These are phyloP conservation scores for Teunomyces panamensis DNA, from an alignment of 805 yeast genomes.

Conservation along the genomic window DNA sequence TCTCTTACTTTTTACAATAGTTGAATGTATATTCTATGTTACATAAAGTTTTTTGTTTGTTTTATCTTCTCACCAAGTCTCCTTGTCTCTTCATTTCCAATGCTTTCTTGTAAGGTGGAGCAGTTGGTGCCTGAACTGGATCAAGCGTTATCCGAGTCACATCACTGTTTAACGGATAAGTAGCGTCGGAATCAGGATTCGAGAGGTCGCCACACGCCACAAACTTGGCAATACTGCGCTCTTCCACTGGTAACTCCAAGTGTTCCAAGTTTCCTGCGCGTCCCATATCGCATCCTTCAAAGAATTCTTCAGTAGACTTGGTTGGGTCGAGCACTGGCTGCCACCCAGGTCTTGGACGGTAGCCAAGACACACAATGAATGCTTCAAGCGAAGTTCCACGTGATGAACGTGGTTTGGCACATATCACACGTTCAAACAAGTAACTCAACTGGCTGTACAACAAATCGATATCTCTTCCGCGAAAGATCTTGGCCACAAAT, in stretches of 20 bases:
- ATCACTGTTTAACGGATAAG: conserved; percentile 57
- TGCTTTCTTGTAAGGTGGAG: conserved; percentile 95
- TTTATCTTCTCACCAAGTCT: conserved; percentile 13
- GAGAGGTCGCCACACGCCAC: conserved; percentile 92
- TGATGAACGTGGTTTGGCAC: conserved; percentile 95
- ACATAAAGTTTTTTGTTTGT: background rate
- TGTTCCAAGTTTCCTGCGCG: conserved; percentile 47
- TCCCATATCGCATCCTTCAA: conserved; percentile 61
- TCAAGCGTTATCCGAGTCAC: conserved; percentile 48
- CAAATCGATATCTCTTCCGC: conserved; percentile 94
- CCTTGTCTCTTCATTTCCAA: conserved; percentile 83
- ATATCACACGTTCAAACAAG: conserved; percentile 79
- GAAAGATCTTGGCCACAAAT: conserved; percentile 92
- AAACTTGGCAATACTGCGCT: conserved; percentile 81
- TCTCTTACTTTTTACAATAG: background rate
- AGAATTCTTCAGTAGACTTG: conserved; percentile 77
- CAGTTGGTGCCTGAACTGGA: conserved; percentile 94
- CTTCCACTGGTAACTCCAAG: conserved; percentile 54
- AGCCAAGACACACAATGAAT: conserved; percentile 88
- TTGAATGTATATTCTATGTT: background rate
- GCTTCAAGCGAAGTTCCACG: conserved; percentile 94
- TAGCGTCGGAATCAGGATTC: conserved; percentile 92
- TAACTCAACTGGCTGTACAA: conserved; percentile 89
- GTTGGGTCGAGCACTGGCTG: conserved; percentile 56
- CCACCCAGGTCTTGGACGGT: conserved; percentile 83